phyloP scores from a whole-genome alignment of 2,329 filamentous ascomycete species.

The Calonectria hawksworthii region DNA sequence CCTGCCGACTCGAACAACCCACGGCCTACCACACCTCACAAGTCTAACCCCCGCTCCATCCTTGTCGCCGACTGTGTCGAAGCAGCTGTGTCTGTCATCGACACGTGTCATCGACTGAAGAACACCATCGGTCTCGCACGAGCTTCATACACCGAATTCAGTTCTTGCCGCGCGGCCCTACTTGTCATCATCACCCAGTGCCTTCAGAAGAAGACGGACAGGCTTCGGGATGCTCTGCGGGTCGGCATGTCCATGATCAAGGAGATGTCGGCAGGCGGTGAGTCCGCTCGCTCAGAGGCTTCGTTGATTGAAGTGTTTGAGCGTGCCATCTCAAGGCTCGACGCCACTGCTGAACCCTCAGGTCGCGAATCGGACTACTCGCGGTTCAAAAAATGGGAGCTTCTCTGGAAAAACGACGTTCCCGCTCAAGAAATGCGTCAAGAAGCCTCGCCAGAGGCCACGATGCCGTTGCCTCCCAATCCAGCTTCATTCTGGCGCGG shows the following conservation, averaged over 20 bases:
- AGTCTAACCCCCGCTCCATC: constrained; percentile 50
- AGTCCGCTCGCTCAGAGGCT: constrained; percentile 65
- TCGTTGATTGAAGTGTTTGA: constrained; percentile 68
- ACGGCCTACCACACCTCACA: constrained; percentile 44
- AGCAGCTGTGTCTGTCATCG: constrained; percentile 64
- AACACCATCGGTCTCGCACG: constrained; percentile 66
- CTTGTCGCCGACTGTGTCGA: constrained; percentile 67
- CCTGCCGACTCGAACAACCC: constrained; percentile 48
- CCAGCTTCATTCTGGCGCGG: constrained; percentile 41
- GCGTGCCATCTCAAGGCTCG: constrained; percentile 60
- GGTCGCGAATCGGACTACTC: constrained; percentile 63
- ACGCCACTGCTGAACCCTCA: constrained; percentile 56
- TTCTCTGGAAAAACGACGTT: constrained; percentile 59
- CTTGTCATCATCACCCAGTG: constrained; percentile 61
- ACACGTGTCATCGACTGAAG: constrained; percentile 63
- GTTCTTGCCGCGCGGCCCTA: constrained; percentile 66
- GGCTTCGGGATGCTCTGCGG: constrained; percentile 60
- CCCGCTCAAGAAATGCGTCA: constrained; percentile 44
- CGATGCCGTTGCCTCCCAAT: constrained; percentile 41
- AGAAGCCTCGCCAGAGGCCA: constrained; percentile 42
- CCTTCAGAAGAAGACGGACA: constrained; percentile 53
- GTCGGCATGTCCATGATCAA: constrained; percentile 65
- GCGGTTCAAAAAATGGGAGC: constrained; percentile 66
- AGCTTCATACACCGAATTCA: constrained; percentile 69
- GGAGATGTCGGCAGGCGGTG: constrained; percentile 66